Conservation (phyloP, 257 asterid genomes). For the Salvia rosmarinus region DNA sequence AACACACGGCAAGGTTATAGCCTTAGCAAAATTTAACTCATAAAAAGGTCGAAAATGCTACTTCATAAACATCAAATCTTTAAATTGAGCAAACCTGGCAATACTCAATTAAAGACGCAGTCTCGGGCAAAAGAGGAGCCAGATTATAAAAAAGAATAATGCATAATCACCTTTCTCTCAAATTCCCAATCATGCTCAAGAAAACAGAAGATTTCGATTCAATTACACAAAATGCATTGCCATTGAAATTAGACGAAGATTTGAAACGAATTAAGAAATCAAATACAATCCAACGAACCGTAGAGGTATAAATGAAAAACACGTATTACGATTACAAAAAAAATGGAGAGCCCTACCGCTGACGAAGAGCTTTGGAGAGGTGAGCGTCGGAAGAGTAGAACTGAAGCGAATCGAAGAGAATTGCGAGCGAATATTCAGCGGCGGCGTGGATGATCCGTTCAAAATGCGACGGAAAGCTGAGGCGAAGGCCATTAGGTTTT, state of each 20-base stretch:
- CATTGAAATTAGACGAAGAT: not conserved
- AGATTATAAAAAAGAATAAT: too few relatives aligned
- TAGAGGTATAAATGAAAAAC: not conserved
- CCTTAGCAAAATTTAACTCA: not conserved
- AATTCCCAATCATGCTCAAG: not conserved
- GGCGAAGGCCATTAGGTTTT: conserved; percentile 57
- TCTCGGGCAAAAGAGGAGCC: not conserved
- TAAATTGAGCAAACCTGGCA: not conserved
- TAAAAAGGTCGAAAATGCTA: not conserved
- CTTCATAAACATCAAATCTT: not conserved
- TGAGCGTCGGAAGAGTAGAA: conserved; percentile 82
- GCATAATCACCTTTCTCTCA: conserved; percentile 22
- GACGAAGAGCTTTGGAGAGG: conserved; percentile 82
- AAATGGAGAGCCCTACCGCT: conserved; percentile 55
- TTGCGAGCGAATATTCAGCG: conserved; percentile 51
- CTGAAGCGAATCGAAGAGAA: conserved; percentile 59
- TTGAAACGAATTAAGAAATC: not conserved
- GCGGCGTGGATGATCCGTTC: conserved; percentile 48
- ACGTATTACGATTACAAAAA: not conserved
- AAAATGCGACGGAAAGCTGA: conserved; percentile 65
- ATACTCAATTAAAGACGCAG: not conserved
- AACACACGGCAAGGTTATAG: not conserved
- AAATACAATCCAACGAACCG: not conserved
- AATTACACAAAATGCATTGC: not conserved
- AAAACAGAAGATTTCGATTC: not conserved